These are phyloP conservation scores for Xylogone sp. DNA, from an alignment of 2,329 filamentous ascomycete species.

Conservation along the genomic window DNA sequence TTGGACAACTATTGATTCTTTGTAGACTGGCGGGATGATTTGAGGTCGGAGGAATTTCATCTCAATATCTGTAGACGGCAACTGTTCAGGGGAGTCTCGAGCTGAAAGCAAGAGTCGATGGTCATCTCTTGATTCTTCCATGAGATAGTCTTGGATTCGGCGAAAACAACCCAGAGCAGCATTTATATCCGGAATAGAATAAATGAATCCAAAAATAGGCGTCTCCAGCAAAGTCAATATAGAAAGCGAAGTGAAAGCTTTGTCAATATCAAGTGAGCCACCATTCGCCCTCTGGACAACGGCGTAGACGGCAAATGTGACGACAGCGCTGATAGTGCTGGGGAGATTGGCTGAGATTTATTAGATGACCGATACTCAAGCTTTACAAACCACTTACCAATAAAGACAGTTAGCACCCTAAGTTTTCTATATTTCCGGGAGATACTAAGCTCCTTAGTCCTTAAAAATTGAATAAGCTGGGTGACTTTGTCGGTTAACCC, in stretches of 20 bases:
- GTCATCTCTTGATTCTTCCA: constrained; percentile 2
- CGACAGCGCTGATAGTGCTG: background rate
- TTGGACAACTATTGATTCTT: constrained; percentile 1
- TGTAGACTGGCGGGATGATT: background rate
- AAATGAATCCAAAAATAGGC: constrained; percentile 35
- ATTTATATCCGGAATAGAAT: constrained; percentile 30
- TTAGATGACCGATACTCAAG: background rate
- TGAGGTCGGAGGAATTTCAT: background rate
- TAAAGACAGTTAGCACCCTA: background rate
- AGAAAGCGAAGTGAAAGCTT: constrained; percentile 35
- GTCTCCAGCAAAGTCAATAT: constrained; percentile 32
- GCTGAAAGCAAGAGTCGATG: background rate
- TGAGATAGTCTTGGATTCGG: constrained; percentile 30
- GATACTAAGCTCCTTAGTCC: background rate
- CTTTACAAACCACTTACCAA: background rate
- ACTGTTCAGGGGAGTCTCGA: background rate
- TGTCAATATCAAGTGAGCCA: constrained; percentile 10
- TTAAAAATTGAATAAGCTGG: constrained; percentile 21
- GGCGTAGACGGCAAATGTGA: constrained; percentile 27
- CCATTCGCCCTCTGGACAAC: constrained; percentile 8
- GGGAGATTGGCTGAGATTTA: constrained; percentile 1
- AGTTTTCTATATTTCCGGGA: constrained; percentile 1
- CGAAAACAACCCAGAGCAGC: constrained; percentile 32
- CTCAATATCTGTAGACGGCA: background rate
- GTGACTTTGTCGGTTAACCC: constrained; percentile 28